Base-by-base conservation (phyloP, 1,139 yeast species). In the Chernovozyma aurita region DNA sequence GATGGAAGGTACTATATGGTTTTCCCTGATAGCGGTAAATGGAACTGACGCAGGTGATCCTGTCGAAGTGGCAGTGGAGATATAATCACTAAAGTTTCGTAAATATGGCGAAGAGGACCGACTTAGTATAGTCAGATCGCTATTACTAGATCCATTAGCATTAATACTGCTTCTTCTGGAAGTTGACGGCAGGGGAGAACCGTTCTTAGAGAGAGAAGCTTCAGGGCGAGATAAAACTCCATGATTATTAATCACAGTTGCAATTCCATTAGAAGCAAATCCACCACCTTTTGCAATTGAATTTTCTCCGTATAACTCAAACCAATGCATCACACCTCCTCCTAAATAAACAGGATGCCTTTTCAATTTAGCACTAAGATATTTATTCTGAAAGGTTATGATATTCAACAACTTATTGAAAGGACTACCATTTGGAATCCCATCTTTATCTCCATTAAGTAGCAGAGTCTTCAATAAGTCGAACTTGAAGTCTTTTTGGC, bases 371-470 rank as follows among this genome's bases (percentile, higher is more conserved):
- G 70, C 60, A 43, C 70, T 62, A 15, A 67, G 44, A 48, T 65
- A 58, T 47, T 63, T 57, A 46, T 67, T 57, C 34, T 55, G 54
- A 50, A 51, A 58, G 48, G 64, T 52, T n/a, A 86, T 53, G 12
- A 85, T 43, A 4, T 81, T 70, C 0, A 85, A 77, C 3, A 71
- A 58, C 16, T 76, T 59, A 28, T 58, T 62, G 41, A 83, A 67
- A 0, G 80, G 79, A 32, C 52, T 55, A 14, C 45, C 63, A 49
- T 63, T 59, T 26, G 70, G 56, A 18, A 70, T 65, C 33, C 46
- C 50, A 34, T 32, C 33, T 9, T 27, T 34, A 3, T 46, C 42
- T 32, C 51, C 51, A 16, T 43, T 49, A 2, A 52, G 36, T 18
- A 64, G 39, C 43, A 54, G 49, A 4, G 45, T 38, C 26, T 43